These are phyloP conservation scores for Coniferiporia weirii DNA, from an alignment of 1,284 basidiomycete species.

Conservation along the genomic window DNA sequence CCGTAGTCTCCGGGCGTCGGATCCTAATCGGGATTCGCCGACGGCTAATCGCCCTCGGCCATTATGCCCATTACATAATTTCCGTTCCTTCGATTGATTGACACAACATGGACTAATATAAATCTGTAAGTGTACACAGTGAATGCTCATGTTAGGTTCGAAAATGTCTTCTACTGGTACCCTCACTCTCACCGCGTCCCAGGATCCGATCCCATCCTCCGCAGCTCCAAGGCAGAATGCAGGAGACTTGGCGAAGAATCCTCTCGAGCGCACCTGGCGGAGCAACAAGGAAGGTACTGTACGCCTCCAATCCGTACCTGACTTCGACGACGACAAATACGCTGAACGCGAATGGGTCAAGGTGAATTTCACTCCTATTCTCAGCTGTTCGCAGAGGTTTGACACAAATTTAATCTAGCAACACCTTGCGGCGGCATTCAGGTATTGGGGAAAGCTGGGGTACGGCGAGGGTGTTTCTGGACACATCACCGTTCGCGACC, in stretches of 20 bases:
- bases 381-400: not conserved
- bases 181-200: not conserved
- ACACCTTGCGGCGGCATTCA: slow-evolving; percentile 45
- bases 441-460: slow-evolving; percentile 48
- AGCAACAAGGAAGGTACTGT: slow-evolving; percentile 4
- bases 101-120: not conserved
- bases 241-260: not conserved
- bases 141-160: not conserved
- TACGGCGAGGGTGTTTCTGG: slow-evolving; percentile 55
- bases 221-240: not conserved
- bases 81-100: not conserved
- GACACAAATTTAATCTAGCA: not conserved
- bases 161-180: slow-evolving; percentile 4
- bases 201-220: not conserved
- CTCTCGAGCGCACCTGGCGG: slow-evolving; percentile 4
- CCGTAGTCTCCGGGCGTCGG: not conserved
- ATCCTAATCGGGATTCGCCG: not conserved
- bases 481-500: slow-evolving; percentile 38
- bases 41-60: not conserved
- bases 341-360: slow-evolving; percentile 46
- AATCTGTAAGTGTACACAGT: not conserved
- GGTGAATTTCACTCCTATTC: slow-evolving; percentile 25
- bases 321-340: slow-evolving; percentile 32
- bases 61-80: not conserved
- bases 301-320: not conserved